Percentiles rank a stretch among this genome's conserved stretches.
phyloP scores from a whole-genome alignment of 257 asterid genomes.

The Craterostigma plantagineum region DNA sequence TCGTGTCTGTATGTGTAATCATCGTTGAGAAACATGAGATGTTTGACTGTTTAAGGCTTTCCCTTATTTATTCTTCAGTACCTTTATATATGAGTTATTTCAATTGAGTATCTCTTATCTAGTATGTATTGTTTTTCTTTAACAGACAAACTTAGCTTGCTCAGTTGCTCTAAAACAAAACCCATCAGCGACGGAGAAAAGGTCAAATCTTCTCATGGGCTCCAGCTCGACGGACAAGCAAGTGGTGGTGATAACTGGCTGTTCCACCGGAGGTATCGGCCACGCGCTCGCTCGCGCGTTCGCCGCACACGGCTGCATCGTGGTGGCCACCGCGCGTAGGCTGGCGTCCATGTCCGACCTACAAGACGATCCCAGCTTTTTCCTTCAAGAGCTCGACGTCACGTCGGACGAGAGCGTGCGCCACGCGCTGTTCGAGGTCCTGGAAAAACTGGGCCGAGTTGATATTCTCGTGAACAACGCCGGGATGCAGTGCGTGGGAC shows the following conservation, averaged over 20 bases:
- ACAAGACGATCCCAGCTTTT: conserved; percentile 10
- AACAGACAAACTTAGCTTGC: too few species aligned
- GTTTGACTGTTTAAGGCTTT: too few species aligned
- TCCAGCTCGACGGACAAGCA: conserved; percentile 4
- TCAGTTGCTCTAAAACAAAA: too few species aligned
- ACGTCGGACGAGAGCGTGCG: conserved; percentile 37
- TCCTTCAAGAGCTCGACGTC: conserved; percentile 44
- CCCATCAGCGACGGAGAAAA: too few species aligned
- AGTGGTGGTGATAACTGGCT: conserved; percentile 60
- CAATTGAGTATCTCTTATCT: too few species aligned
- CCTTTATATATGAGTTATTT: too few species aligned
- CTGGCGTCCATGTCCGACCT: conserved; percentile 24
- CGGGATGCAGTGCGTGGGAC: conserved; percentile 53
- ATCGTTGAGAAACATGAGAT: too few species aligned
- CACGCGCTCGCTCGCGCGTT: conserved; percentile 70
- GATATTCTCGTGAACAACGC: conserved; percentile 64
- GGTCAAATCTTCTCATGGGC: background rate
- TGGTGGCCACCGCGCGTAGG: conserved; percentile 37
- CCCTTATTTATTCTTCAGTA: too few species aligned
- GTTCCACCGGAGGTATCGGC: conserved; percentile 76
- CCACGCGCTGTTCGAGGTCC: conserved; percentile 17
- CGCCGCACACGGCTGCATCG: conserved; percentile 37
- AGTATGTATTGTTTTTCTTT: too few species aligned
- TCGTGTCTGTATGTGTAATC: too few species aligned
- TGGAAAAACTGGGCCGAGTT: conserved; percentile 28